phyloP scores from a whole-genome alignment of 257 asterid species.

The Dorcoceras hygrometricum region DNA sequence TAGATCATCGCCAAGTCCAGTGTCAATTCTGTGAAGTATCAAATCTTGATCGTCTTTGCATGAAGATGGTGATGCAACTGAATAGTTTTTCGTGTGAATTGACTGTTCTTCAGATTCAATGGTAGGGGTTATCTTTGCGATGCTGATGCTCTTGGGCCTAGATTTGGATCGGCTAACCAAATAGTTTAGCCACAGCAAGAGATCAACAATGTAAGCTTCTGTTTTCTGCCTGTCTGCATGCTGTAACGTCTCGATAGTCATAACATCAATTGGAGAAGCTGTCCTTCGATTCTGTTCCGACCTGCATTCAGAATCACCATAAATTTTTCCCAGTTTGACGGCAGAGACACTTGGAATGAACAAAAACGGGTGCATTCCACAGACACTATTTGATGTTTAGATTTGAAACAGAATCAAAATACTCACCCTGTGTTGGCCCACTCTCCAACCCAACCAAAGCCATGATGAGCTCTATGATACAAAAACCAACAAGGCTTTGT shows the following conservation, averaged over 20 bases:
- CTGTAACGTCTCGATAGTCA: constrained; percentile 68
- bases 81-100: neutral
- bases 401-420: neutral
- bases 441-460: constrained; percentile 95
- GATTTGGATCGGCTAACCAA: constrained; percentile 50
- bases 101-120: neutral
- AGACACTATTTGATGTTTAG: neutral
- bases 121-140: neutral
- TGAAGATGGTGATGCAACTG: neutral
- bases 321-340: neutral
- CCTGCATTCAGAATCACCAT: neutral
- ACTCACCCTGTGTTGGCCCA: constrained; percentile 81
- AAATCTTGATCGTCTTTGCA: neutral
- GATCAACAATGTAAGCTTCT: constrained; percentile 55
- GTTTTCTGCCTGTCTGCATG: constrained; percentile 66
- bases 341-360: neutral
- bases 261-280: constrained; percentile 40
- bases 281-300: constrained; percentile 49
- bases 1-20: neutral
- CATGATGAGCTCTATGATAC: constrained; percentile 68
- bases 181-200: constrained; percentile 63
- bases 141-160: constrained; percentile 21
- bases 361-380: neutral
- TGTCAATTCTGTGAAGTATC: neutral
- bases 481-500: constrained; percentile 7